Evolutionary conservation across 805 yeast genomes (phyloP).

Genomic region (Starmera amethionina): DNA sequence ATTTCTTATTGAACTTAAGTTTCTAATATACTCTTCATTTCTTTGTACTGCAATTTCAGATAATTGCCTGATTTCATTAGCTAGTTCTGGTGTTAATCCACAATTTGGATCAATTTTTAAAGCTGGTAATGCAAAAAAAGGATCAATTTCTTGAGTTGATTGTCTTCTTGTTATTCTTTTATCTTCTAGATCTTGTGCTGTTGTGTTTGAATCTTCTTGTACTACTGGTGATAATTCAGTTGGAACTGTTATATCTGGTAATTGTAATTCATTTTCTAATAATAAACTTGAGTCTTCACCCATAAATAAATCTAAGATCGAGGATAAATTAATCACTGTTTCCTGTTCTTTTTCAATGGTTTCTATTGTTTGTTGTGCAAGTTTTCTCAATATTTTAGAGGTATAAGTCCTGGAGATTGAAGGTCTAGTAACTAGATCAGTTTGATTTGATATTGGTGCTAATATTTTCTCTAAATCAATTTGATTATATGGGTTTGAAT

Average conservation of each 20-base stretch:
- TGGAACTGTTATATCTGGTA: slow-evolving; percentile 33
- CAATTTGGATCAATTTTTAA: slow-evolving; percentile 31
- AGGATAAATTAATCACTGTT: slow-evolving; percentile 60
- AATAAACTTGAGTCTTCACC: slow-evolving; percentile 78
- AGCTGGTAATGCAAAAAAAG: slow-evolving; percentile 59
- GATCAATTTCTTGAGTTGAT: slow-evolving; percentile 32
- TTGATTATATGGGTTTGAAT: slow-evolving; percentile 35
- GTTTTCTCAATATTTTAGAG: slow-evolving; percentile 39
- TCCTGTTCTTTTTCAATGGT: slow-evolving; percentile 75
- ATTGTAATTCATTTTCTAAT: slow-evolving; percentile 51
- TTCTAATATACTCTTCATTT: slow-evolving; percentile 77
- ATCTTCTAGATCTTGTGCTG: slow-evolving; percentile 8
- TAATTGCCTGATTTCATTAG: slow-evolving; percentile 63
- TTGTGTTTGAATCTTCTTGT: slow-evolving; percentile 12
- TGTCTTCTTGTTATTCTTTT: slow-evolving; percentile 21
- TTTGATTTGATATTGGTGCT: slow-evolving; percentile 72
- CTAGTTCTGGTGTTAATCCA: slow-evolving; percentile 43
- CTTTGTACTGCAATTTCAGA: slow-evolving; percentile 75
- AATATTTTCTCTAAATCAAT: slow-evolving; percentile 50
- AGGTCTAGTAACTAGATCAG: slow-evolving; percentile 66
- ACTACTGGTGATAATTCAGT: not conserved
- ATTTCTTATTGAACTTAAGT: slow-evolving; percentile 60
- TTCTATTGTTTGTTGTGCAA: slow-evolving; percentile 68
- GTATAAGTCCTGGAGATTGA: slow-evolving; percentile 60
- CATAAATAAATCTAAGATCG: slow-evolving; percentile 65